Base-by-base conservation (phyloP, 208 protist species). In the Leishmania amazonensis region DNA sequence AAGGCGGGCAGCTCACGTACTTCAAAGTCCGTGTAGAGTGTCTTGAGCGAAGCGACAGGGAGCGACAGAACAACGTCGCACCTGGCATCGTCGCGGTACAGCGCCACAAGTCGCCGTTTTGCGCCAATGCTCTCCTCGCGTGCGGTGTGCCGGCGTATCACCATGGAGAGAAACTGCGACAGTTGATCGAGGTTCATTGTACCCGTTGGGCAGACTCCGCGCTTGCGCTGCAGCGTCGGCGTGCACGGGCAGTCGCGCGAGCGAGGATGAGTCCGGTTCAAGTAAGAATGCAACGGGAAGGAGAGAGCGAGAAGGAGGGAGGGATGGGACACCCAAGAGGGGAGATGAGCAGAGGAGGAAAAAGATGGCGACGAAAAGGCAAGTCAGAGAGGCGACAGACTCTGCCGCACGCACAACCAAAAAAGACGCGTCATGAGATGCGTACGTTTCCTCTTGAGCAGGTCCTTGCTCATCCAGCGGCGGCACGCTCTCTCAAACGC, bases 21-120 rank as follows among this genome's bases (percentile, higher is more conserved):
- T 53, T 96, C 90, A 83, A 98, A 98, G 76, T 98, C 95, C 0
- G 94, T 94, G 85, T 92, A 96, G 24, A 96, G 83, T 64, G 91
- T 95, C 64, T 98, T 98, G 8, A 97, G 75, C 0, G 89, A 94
- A 19, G 91, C 93, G 35, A 90, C 71, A 1, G 85, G 88, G 8
- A 87, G 88, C 6, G 64, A 40, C 1, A 17, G 47, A 1, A 38
- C 65, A 28, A 76, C 47, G 42, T 75, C 35, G 80, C 77, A 74
- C 64, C 40, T 75, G 70, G 81, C 21, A 53, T 64, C 71, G 42
- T 19, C 77, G 31, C 83, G 76, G 9, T 81, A 70, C 3, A 88
- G 76, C 15, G 95, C 86, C 2, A 94, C 57, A 4, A 97, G 47
- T 17, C 87, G 88, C 11, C 88, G 86, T 9, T 57, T 78, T 24